Evolutionary conservation across 768 basidiomycete species (phyloP), one percentile per base, ranked within the genome.

Genomic region (Mycena polygramma): DNA sequence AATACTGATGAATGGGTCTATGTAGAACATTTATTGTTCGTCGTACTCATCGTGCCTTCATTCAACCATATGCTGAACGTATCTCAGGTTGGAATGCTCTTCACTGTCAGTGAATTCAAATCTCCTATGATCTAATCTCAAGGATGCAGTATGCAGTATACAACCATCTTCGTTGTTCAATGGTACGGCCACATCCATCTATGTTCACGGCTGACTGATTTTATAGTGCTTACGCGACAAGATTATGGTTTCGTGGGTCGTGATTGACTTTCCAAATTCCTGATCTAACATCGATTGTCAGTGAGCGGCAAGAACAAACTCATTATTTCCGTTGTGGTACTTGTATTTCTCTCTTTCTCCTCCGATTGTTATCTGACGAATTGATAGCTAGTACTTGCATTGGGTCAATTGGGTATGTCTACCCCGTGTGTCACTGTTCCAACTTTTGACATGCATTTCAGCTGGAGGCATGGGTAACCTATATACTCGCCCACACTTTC

Each of bases 151-250:
- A 39, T 51, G 24, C 19, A 53, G 60, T 62, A 62, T 19, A 39
- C 22, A 11, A 62, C 36, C 20, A 62, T 62, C 48, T 62, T n/a
- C 10, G 37, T 62, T 37, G 60, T 62, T 22, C 60, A 62, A 62
- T 62, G 60, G 60, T 62, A 30, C 30, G 30, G 5, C 26, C 43
- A 2, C 37, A 11, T 7, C 17, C n/a, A 26, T 45, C 24, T 30
- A 7, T 39, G 1, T 14, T 30, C 30, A 30, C 30, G 5, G n/a
- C 20, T 46, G 24, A 45, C 43, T 4, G 4, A 46, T 22, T 52
- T 52, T 15, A 39, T 14, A 62, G 60, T n/a, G 30, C 20, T 2
- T 62, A 62, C 24, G 60, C 36, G 15, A 49, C 37, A 20, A 49
- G 48, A 62, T 37, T 62, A 46, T 62, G 48, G 48, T 15, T 51